These are phyloP conservation scores for Apiotrichum akiyoshidainum DNA, from an alignment of 1,284 basidiomycete species.

Conservation along the genomic window DNA sequence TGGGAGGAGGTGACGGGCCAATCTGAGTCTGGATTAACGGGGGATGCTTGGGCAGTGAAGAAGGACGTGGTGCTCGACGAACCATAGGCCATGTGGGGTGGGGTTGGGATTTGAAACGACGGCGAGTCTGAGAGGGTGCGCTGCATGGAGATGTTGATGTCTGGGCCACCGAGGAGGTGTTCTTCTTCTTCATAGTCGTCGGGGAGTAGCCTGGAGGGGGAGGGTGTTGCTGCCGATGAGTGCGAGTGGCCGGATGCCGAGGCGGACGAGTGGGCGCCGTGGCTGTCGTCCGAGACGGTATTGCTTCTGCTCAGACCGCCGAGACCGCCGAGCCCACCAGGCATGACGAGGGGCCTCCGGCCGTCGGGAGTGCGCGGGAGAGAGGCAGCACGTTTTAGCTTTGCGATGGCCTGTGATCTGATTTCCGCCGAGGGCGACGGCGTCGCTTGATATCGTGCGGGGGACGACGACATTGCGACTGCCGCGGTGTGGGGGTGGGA, in stretches of 20 bases:
- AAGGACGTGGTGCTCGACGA: conserved; percentile 18
- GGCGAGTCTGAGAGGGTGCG: conserved; percentile 39
- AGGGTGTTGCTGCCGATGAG: not conserved
- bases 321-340: not conserved
- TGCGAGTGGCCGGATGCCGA: not conserved
- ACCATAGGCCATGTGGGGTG: conserved; percentile 23
- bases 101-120: conserved; percentile 32
- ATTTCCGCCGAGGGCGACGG: conserved; percentile 17
- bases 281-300: conserved; percentile 1
- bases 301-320: conserved; percentile 1
- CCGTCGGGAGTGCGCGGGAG: conserved; percentile 83
- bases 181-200: conserved; percentile 30
- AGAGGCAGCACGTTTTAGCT: conserved; percentile 81
- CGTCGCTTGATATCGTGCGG: conserved; percentile 9
- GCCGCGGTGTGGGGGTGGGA: not conserved
- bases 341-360: conserved; percentile 59
- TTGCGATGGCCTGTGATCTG: conserved; percentile 78
- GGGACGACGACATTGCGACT: conserved; percentile 10
- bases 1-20: conserved; percentile 22
- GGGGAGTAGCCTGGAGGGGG: conserved; percentile 3
- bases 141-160: conserved; percentile 30
- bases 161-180: conserved; percentile 26
- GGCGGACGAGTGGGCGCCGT: conserved; percentile 6
- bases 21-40: conserved; percentile 27
- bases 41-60: conserved; percentile 23